These are phyloP conservation scores for Athelia psychrophila DNA, from an alignment of 1,284 basidiomycete species.

Conservation along the genomic window DNA sequence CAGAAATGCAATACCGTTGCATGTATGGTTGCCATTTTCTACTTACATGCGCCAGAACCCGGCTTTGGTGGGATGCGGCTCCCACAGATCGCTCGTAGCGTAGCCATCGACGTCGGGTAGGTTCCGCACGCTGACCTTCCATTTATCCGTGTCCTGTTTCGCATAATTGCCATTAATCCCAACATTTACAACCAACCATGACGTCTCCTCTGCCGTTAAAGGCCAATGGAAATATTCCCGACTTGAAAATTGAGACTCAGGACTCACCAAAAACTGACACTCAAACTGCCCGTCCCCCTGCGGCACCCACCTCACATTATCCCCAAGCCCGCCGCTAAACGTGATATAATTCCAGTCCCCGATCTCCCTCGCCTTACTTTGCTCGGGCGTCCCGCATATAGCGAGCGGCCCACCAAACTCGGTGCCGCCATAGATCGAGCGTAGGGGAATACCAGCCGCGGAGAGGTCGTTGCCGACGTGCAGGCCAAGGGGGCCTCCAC, in stretches of 20 bases:
- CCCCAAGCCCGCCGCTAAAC: too few relatives aligned
- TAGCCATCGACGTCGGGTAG: slow-evolving; percentile 14
- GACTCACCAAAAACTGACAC: slow-evolving; percentile 32
- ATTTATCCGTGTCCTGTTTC: neutral
- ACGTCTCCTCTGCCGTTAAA: too few relatives aligned
- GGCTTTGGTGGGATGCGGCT: slow-evolving; percentile 14
- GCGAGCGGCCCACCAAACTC: slow-evolving; percentile 24
- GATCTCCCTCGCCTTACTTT: too few relatives aligned
- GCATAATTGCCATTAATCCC: too few relatives aligned
- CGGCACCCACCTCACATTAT: slow-evolving; percentile 29
- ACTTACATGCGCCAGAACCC: slow-evolving; percentile 16
- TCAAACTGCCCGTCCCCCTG: slow-evolving; percentile 40
- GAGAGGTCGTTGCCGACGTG: slow-evolving; percentile 24
- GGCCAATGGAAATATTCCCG: too few relatives aligned
- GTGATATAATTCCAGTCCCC: slow-evolving; percentile 31
- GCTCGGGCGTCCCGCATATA: too few relatives aligned
- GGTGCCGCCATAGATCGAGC: slow-evolving; percentile 27
- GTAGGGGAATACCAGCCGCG: slow-evolving; percentile 23
- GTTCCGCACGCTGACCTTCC: slow-evolving; percentile 13
- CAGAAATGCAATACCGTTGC: too few relatives aligned
- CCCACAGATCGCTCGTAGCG: slow-evolving; percentile 14
- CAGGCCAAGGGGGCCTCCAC: slow-evolving; percentile 24
- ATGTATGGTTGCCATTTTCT: too few relatives aligned
- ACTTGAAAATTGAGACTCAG: too few relatives aligned
- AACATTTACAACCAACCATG: too few relatives aligned